Percentiles rank a stretch among this genome's conserved stretches.
Conservation (phyloP, 257 asterid species). For the Lavandula angustifolia region DNA sequence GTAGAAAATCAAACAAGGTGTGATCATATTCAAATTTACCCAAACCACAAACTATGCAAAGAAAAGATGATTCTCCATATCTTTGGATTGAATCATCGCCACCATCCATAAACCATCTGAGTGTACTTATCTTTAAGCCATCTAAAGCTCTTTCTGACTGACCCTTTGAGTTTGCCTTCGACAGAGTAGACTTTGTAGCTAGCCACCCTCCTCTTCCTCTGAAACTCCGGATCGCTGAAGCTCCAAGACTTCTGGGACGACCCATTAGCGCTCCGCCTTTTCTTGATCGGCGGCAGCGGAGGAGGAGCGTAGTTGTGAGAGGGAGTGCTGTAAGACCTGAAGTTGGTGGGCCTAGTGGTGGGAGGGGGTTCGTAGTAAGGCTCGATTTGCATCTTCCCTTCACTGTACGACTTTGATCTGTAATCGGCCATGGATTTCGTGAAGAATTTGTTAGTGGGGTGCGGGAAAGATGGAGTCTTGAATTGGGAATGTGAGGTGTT, state of each 20-base stretch:
- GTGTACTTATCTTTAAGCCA: conserved; percentile 73
- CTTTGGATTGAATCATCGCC: conserved; percentile 32
- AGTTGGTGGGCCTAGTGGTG: conserved; percentile 36
- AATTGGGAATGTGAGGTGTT: conserved; percentile 18
- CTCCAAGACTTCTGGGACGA: conserved; percentile 51
- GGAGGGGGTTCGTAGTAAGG: conserved; percentile 41
- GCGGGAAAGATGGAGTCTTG: conserved; percentile 27
- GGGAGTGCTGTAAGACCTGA: conserved; percentile 55
- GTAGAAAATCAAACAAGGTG: no score
- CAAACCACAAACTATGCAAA: no score
- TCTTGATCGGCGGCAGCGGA: conserved; percentile 48
- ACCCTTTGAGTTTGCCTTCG: conserved; percentile 82
- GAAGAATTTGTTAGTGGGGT: conserved; percentile 22
- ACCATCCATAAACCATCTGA: conserved; percentile 68
- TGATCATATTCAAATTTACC: background rate
- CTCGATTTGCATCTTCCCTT: conserved; percentile 43
- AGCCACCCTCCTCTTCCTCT: conserved; percentile 89
- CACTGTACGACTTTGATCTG: conserved; percentile 46
- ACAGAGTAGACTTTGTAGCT: conserved; percentile 84
- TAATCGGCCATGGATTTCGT: conserved; percentile 45
- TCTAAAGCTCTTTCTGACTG: conserved; percentile 67
- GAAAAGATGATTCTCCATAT: no score
- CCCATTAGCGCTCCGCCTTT: conserved; percentile 45
- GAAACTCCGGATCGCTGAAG: conserved; percentile 72
- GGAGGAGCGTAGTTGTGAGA: conserved; percentile 30